These are phyloP conservation scores for Sonneratia alba DNA, from an alignment of 345 rosid species.

Conservation along the genomic window DNA sequence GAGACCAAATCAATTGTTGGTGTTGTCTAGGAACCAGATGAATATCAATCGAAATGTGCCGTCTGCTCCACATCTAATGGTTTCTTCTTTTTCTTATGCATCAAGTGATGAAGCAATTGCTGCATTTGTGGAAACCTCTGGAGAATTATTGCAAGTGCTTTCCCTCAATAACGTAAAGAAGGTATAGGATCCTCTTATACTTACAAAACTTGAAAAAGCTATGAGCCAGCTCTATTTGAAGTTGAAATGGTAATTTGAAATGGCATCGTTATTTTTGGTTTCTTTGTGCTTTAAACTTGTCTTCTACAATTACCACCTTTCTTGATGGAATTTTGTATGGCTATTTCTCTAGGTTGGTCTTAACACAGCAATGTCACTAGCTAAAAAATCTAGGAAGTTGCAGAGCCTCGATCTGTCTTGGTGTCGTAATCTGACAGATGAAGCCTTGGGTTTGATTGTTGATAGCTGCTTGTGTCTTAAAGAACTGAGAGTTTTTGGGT, in stretches of 20 bases:
- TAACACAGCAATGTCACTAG: constrained; percentile 58
- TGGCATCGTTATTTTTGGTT: background rate
- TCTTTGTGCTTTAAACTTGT: background rate
- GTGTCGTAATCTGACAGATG: constrained; percentile 62
- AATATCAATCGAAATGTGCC: background rate
- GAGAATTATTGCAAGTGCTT: constrained; percentile 52
- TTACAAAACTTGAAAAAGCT: background rate
- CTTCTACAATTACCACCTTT: background rate
- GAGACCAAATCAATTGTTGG: background rate
- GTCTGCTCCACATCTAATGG: background rate
- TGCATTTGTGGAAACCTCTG: constrained; percentile 76
- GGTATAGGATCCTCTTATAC: constrained; percentile 26
- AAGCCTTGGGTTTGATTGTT: constrained; percentile 66
- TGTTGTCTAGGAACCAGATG: background rate
- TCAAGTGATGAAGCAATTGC: constrained; percentile 86
- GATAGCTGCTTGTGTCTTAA: constrained; percentile 66
- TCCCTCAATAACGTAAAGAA: constrained; percentile 61
- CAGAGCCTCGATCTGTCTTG: constrained; percentile 64
- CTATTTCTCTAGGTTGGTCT: constrained; percentile 43
- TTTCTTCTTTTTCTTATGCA: constrained; percentile 3
- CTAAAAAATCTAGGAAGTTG: constrained; percentile 40
- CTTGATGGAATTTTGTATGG: background rate
- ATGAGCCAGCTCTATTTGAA: background rate
- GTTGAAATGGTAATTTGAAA: background rate
- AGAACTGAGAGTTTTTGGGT: constrained; percentile 74